These are phyloP conservation scores for Eimeria mitis DNA, from an alignment of 169 alveolate genomes.

Conservation along the genomic window DNA sequence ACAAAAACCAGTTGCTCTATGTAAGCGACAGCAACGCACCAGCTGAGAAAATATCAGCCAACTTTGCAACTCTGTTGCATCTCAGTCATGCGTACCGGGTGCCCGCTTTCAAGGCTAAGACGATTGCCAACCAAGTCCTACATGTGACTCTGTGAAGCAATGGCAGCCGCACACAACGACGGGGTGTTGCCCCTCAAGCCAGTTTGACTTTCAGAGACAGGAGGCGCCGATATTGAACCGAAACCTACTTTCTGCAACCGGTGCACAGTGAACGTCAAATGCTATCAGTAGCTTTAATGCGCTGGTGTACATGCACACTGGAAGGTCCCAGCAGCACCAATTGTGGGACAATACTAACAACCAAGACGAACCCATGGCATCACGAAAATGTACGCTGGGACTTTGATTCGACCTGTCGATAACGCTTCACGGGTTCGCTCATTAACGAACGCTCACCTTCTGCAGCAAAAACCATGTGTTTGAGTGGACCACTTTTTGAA, in stretches of 20 bases:
- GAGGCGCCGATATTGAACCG: not conserved
- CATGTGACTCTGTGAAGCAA: not conserved
- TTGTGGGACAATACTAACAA: not conserved
- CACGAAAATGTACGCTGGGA: not conserved
- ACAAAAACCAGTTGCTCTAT: too few relatives aligned
- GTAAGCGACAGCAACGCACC: not conserved
- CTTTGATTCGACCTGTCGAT: not conserved
- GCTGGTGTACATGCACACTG: not conserved
- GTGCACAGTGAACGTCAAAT: not conserved
- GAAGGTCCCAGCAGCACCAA: not conserved
- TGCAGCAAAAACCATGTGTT: not conserved
- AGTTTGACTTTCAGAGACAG: too few relatives aligned
- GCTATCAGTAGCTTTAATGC: not conserved
- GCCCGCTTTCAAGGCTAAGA: not conserved
- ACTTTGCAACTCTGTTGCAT: not conserved
- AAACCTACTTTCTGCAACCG: not conserved
- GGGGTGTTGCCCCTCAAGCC: not conserved
- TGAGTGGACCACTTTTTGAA: not conserved
- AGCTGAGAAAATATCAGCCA: not conserved
- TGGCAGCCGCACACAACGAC: not conserved
- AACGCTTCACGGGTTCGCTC: not conserved
- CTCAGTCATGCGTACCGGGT: not conserved
- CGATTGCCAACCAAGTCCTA: not conserved
- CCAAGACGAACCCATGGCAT: too few relatives aligned
- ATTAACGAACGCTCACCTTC: not conserved